Percentiles rank a stretch among this genome's conserved stretches.
phyloP scores from a whole-genome alignment of 2,329 filamentous ascomycete genomes.

The Fusarium dimerum region DNA sequence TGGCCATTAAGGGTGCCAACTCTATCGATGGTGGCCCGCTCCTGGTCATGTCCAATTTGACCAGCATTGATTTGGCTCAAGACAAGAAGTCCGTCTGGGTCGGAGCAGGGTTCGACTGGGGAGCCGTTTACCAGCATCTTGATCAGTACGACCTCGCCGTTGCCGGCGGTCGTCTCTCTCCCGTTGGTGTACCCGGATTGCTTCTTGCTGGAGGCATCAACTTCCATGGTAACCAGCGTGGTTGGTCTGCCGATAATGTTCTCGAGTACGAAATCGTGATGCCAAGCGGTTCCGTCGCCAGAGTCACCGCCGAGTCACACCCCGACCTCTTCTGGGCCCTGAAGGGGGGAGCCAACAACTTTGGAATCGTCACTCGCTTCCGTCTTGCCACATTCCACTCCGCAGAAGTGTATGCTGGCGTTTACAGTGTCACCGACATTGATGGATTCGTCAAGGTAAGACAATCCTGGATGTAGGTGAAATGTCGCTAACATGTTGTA shows the following conservation, averaged over 20 bases:
- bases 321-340: conserved; percentile 38
- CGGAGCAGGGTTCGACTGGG: conserved; percentile 20
- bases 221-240: conserved; percentile 28
- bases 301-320: conserved; percentile 38
- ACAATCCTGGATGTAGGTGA: not conserved
- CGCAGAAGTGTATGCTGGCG: conserved; percentile 10
- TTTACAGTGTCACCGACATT: conserved; percentile 13
- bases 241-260: conserved; percentile 31
- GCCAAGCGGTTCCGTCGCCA: conserved; percentile 39
- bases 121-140: conserved; percentile 16
- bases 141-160: conserved; percentile 6
- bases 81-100: conserved; percentile 14
- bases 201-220: conserved; percentile 18
- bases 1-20: conserved; percentile 21
- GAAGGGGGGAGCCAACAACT: conserved; percentile 38
- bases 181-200: conserved; percentile 20
- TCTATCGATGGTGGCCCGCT: conserved; percentile 18
- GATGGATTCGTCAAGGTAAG: conserved; percentile 9
- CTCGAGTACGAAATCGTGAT: conserved; percentile 45
- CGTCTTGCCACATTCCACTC: conserved; percentile 27
- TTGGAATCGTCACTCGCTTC: conserved; percentile 38
- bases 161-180: conserved; percentile 17
- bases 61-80: conserved; percentile 4
- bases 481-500: not conserved
- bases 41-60: conserved; percentile 19